Conservation (phyloP, 768 basidiomycete genomes). For the Boletellus emodensis region DNA sequence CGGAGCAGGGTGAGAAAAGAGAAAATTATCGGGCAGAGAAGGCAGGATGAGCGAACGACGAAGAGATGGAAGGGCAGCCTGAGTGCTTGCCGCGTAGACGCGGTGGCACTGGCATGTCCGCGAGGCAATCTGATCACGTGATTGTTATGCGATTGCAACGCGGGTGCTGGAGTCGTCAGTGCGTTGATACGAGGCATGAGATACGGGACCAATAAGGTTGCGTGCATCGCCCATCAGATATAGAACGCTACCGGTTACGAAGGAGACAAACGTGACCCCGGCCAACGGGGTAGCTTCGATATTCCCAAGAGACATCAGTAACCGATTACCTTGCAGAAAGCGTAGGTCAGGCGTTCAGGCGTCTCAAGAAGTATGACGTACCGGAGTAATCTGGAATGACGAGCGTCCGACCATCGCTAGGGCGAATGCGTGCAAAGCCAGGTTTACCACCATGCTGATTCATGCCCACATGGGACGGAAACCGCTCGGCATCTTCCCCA, state of each 20-base stretch:
- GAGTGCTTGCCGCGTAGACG: too few relatives aligned
- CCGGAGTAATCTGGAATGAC: constrained; percentile 63
- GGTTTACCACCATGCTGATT: constrained; percentile 62
- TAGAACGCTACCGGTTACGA: constrained; percentile 52
- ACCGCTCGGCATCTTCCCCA: constrained; percentile 30
- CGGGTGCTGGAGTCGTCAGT: constrained; percentile 48
- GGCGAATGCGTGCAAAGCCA: constrained; percentile 57
- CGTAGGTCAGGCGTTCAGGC: not conserved
- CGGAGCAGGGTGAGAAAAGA: too few relatives aligned
- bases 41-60: too few relatives aligned
- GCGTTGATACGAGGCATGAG: constrained; percentile 57
- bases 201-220: constrained; percentile 43
- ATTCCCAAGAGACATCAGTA: constrained; percentile 63
- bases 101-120: too few relatives aligned
- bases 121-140: too few relatives aligned
- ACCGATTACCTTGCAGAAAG: constrained; percentile 46
- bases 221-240: constrained; percentile 59
- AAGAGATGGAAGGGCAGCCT: too few relatives aligned
- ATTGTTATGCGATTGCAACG: too few relatives aligned
- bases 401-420: constrained; percentile 50
- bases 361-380: not conserved
- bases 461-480: constrained; percentile 61
- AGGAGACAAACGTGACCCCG: constrained; percentile 52
- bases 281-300: constrained; percentile 57
- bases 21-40: too few relatives aligned